Evolutionary conservation across 768 basidiomycete species (phyloP), one percentile per base, ranked within the genome.

Genomic region (Symmetrospora coprosmae): DNA sequence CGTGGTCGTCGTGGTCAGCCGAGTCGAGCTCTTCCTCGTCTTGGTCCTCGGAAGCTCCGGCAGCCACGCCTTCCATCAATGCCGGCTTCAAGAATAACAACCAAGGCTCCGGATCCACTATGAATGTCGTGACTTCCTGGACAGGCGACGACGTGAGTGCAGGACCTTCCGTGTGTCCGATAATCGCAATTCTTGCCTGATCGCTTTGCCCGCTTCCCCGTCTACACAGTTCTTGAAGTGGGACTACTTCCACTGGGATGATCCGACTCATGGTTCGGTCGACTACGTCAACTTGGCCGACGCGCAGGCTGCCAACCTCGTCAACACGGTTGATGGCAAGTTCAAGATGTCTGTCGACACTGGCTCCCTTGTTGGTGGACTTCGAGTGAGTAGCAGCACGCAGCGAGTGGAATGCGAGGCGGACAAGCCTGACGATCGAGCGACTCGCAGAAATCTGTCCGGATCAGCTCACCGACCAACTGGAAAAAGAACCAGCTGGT

Each of bases 1-100:
- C 49, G 8, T 50, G 35, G 37, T 53, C 51, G 11, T 11, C 37
- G 2, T 53, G 28, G 9, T 53, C 51, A 13, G 27, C 17, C 31
- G 50, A 4, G 16, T 79, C 79, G 16, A 51, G 62, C 14, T 69
- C 69, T 17, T 64, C 60, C 4, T 67, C 67, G 1, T 62, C 66
- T 5, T 70, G 72, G 14, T 61, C 56, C 16, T 66, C 67, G 38
- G 61, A 50, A 27, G 64, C 69, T 39, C 28, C 55, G 11, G n/a
- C 55, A 4, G 55, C 55, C 4, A n/a, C 40, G 11, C 6, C 55
- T 13, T n/a, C n/a, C n/a, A n/a, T n/a, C n/a, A n/a, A n/a, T n/a
- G n/a, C n/a, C n/a, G n/a, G n/a, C n/a, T n/a, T n/a, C n/a, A n/a
- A n/a, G n/a, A n/a, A 27, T 40, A 19, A 8, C 35, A 4, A 39